Evolutionary conservation across 1,139 yeast genomes (phyloP), one percentile per base, ranked within the genome.

Genomic region (Saccharomyces hybrid): DNA sequence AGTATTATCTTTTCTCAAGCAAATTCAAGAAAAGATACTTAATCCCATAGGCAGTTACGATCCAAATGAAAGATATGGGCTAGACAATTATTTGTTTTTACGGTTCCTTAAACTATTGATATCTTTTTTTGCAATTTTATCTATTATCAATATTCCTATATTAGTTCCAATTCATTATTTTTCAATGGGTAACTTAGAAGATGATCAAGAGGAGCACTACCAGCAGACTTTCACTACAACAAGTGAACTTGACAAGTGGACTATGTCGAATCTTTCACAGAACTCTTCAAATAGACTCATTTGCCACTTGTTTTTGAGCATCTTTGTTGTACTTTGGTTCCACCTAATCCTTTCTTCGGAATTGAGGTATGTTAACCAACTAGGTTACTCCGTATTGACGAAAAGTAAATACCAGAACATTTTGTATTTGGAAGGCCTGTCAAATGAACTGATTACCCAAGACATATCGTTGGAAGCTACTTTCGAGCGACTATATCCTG

Each of bases 31-130:
- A 30, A 50, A 9, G 9, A 5, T 13, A 4, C 38, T 14, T 41
- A 50, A 44, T 14, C 47, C 31, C 13, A 47, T 23, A 28, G 31
- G 38, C 41, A 27, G 20, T 27, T 48, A 6, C 32, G 11, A 8
- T n/a, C 38, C 20, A 28, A 7, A 25, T 31, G 31, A 9, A 48
- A 44, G 41, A 61, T 48, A 48, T 5, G 89, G 90, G 0, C 65
- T 84, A n/a, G 91, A 86, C 66, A 79, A 86, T 0, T 84, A 82
- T 63, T 80, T 82, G 60, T 82, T 84, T 59, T 61, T 84, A 3
- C 67, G 90, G 54, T 84, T 75, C 59, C 66, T 84, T 46, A 72
- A 74, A 52, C 70, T 81, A 2, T 60, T 84, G 25, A 64, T 78
- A 38, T 60, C 78, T 1, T 75, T 81, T 55, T 84, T 84, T 61